These are phyloP conservation scores for Rutstroemia sp. DNA, from an alignment of 2,329 filamentous ascomycete species.

Conservation along the genomic window DNA sequence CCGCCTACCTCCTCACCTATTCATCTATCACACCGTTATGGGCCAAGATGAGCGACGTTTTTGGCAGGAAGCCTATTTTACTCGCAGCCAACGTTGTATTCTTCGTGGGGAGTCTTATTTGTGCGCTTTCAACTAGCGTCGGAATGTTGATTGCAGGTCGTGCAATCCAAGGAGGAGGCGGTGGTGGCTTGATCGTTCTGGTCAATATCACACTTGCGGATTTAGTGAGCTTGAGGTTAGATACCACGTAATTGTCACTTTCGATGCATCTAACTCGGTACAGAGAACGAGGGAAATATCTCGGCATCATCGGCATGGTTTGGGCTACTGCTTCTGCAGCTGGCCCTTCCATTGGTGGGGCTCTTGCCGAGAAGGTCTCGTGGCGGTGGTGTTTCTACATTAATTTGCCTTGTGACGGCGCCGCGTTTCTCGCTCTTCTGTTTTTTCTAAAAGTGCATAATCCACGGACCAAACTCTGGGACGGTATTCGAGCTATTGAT, in stretches of 20 bases:
- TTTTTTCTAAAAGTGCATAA: slow-evolving; percentile 59
- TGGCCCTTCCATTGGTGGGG: slow-evolving; percentile 39
- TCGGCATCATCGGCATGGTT: slow-evolving; percentile 49
- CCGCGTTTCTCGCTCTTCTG: slow-evolving; percentile 44
- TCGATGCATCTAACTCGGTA: no score
- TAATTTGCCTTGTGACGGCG: no score
- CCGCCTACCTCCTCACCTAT: slow-evolving; percentile 36
- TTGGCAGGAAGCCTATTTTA: neutral
- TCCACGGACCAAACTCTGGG: slow-evolving; percentile 46
- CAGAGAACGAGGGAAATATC: slow-evolving; percentile 25
- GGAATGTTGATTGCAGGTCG: slow-evolving; percentile 56
- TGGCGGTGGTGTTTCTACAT: slow-evolving; percentile 34
- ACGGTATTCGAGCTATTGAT: slow-evolving; percentile 52
- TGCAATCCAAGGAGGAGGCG: slow-evolving; percentile 56
- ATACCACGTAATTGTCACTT: no score
- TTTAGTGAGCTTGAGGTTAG: slow-evolving; percentile 46
- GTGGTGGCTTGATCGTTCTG: slow-evolving; percentile 32
- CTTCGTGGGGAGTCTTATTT: slow-evolving; percentile 36
- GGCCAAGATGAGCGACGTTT: slow-evolving; percentile 4
- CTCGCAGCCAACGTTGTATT: neutral
- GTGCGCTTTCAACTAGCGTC: slow-evolving; percentile 45
- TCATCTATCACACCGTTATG: slow-evolving; percentile 42
- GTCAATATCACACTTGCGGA: slow-evolving; percentile 35
- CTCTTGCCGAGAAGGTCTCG: neutral
- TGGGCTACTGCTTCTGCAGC: slow-evolving; percentile 55